Evolutionary conservation across 2,329 filamentous ascomycete species (phyloP), one percentile per base, ranked within the genome.

Genomic region (Colletotrichum australisinense): DNA sequence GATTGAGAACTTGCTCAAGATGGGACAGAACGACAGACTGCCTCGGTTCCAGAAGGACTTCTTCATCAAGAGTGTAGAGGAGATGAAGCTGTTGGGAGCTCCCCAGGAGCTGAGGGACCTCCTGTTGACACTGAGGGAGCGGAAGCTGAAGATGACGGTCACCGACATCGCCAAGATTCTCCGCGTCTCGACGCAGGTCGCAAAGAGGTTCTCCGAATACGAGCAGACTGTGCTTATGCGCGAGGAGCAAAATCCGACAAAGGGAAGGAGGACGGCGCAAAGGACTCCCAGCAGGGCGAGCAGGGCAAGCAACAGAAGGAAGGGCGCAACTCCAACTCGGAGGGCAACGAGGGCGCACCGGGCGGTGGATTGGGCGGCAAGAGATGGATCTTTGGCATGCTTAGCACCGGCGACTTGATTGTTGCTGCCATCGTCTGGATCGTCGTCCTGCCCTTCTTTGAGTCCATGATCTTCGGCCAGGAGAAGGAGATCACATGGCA

Each of bases 401-500:
- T 76, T 66, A 70, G 75, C 71, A 76, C 71, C 26, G 72, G 71
- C 26, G 75, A 76, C 52, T 58, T 96, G 69, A 88, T 94, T 30
- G 79, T 79, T 30, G 84, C 83, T 68, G 78, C 78, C 26, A 59
- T 86, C 22, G 82, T 85, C 8, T 87, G 84, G 76, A 84, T 85
- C 56, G 78, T 89, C 8, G 84, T 86, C 69, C 83, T 80, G 65
- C 84, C 84, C 4, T 75, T 86, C 66, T 82, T 84, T 63, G 81
- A 81, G 65, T 83, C 84, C 75, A 76, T 86, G 30, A 84, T 86
- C 75, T 83, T 83, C 26, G 78, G 79, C 63, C 66, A 74, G 4
- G 85, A 87, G 75, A 84, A 84, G 79, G 96, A 99, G 81, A 98
- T 99, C 72, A 98, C 97, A 68, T 99, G 95, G 94, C 95, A 99